Evolutionary conservation across 768 basidiomycete genomes (phyloP), one percentile per base, ranked within the genome.

Genomic region (Kwoniella dendrophila): DNA sequence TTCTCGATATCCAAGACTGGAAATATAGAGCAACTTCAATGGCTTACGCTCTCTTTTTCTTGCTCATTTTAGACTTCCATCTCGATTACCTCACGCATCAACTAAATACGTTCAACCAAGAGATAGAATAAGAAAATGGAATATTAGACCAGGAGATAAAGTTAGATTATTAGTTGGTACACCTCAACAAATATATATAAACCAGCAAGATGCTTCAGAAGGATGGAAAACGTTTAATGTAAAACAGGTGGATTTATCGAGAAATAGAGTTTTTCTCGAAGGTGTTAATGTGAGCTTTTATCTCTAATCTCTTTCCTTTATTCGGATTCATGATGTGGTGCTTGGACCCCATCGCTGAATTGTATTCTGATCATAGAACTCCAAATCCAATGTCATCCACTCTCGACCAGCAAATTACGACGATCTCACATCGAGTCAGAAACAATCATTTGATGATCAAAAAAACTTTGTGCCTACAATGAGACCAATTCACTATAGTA

Each of bases 151-250:
- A n/a, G 74, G 72, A 18, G 76, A 78, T 61, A 67, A 69, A 61
- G 76, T 78, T 45, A 67, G 76, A 18, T 47, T 78, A 47, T 40
- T 64, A 8, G 71, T 73, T 4, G 76, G 76, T 3, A 74, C 69
- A 45, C 63, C 72, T 6, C 34, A 64, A 29, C 73, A 75, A 34
- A 75, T 74, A 56, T 78, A 55, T 52, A 14, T 71, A 48, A 67
- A 78, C 61, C 68, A 70, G 51, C 48, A 66, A 40, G 55, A 58
- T 27, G 60, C 63, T 22, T 45, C 54, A 24, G 67, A 57, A 6
- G 76, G 76, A 11, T 78, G 67, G 66, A 78, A 74, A 53, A 66
- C 72, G n/a, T 71, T 74, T 43, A 66, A 45, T 6, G 76, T 78
- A 32, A 74, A 71, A 27, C 54, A 58, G 27, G 61, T 75, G 6